Base-by-base conservation (phyloP, 352 stramenopile species). In the Phytophthora melonis region DNA sequence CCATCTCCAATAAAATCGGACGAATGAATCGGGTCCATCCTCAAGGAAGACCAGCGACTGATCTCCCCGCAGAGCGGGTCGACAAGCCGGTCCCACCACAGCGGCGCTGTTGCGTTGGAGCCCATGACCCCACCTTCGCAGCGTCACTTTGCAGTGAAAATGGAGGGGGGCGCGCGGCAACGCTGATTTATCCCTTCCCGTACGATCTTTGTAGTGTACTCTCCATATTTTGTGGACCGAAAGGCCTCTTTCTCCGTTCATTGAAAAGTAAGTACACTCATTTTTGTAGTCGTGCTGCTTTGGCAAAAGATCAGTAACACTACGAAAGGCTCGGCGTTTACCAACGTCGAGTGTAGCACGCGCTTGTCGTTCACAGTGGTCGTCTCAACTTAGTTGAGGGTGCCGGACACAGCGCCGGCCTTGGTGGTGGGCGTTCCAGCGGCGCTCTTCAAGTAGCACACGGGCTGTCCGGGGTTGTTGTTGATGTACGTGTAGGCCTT, bases 401-500 rank as follows among this genome's bases (percentile, higher is more conserved):
- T 74, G 19, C 75, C 80, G 6, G 80, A 78, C 16, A 84, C 77
- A 56, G 77, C 77, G 9, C 75, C 74, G 25, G 81, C 49, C 58
- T 73, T 66, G 18, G 63, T 71, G 52, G 21, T 68, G 30, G 74
- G 10, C 32, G 69, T 72, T 36, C 72, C 77, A 5, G 56, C 68
- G 21, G 70, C 75, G 16, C 73, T 79, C 54, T 80, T 82, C 52
- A 82, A 45, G 62, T 81, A 81, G 61, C 75, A 81, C 53, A 65
- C 68, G 3, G 75, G 62, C 18, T 74, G 55, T 13, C 75, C 75
- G 10, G 66, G 66, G 39, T 79, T 74, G 65, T 71, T 83, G 78
- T 87, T 83, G 50, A 83, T 72, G 59, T 77, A 87, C 50, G 80
- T 84, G 75, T 87, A 87, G 39, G 78, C 78, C 70, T 82, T 82